A percentile compares a stretch with the other conserved stretches of the same genome.
Conservation (phyloP, 2,329 filamentous ascomycete species). For the Clonostachys byssicola region DNA sequence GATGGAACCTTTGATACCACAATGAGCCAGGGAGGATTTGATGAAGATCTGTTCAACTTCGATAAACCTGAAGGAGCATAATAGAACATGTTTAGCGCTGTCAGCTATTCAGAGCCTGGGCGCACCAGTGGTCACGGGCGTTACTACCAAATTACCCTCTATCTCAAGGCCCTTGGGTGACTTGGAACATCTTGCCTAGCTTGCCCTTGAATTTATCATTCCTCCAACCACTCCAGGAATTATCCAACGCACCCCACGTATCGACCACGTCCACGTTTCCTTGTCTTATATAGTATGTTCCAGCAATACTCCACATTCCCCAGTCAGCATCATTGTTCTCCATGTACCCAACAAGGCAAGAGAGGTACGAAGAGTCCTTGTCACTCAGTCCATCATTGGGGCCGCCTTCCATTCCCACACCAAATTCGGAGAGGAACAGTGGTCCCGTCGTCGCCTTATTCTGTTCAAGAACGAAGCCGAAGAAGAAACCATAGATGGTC, state of each 20-base stretch:
- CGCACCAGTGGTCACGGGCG: background rate
- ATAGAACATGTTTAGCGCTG: background rate
- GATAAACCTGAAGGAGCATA: constrained; percentile 14
- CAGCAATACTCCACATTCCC: constrained; percentile 54
- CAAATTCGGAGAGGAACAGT: constrained; percentile 56
- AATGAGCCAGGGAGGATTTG: constrained; percentile 40
- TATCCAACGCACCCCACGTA: constrained; percentile 44
- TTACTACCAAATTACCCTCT: background rate
- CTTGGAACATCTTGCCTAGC: constrained; percentile 30
- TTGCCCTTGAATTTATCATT: constrained; percentile 25
- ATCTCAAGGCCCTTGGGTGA: constrained; percentile 25
- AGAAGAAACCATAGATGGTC: constrained; percentile 37
- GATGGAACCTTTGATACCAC: constrained; percentile 30
- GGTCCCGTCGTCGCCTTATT: constrained; percentile 42
- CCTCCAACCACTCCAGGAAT: constrained; percentile 30
- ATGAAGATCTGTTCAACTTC: constrained; percentile 40
- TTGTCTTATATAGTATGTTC: constrained; percentile 54
- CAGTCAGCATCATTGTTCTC: constrained; percentile 53
- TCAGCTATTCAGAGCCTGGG: too few relatives aligned
- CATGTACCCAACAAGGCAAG: constrained; percentile 48
- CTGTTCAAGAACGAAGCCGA: constrained; percentile 49
- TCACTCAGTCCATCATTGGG: constrained; percentile 33
- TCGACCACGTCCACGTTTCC: constrained; percentile 46
- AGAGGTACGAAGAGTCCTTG: constrained; percentile 41
- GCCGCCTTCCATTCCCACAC: constrained; percentile 43